phyloP scores from a whole-genome alignment of 2,329 filamentous ascomycete species.

The Cercospora sojina region DNA sequence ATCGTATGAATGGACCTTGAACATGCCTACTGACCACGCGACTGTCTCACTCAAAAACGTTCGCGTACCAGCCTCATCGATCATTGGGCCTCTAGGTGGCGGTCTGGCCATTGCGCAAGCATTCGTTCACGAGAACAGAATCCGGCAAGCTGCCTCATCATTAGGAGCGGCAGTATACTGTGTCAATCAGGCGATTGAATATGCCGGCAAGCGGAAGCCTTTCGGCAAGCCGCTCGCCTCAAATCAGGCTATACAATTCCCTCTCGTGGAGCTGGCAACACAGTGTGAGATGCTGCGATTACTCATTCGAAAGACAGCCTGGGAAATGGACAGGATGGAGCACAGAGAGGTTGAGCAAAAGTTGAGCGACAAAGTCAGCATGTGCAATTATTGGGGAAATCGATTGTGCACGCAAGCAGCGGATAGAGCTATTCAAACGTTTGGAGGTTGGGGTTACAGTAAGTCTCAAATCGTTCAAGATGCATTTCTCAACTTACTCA shows the following conservation, averaged over 20 bases:
- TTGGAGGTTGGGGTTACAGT: conserved; percentile 60
- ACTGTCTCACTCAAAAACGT: conserved; percentile 59
- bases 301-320: conserved; percentile 60
- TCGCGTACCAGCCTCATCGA: conserved; percentile 54
- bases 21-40: conserved; percentile 67
- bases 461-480: not conserved
- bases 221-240: conserved; percentile 58
- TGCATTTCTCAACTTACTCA: too few relatives aligned
- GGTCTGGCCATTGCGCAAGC: conserved; percentile 63
- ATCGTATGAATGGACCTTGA: conserved; percentile 64
- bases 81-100: conserved; percentile 54
- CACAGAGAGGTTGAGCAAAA: conserved; percentile 57
- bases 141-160: conserved; percentile 62
- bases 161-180: conserved; percentile 62
- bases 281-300: conserved; percentile 63
- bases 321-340: conserved; percentile 60
- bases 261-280: conserved; percentile 61
- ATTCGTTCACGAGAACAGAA: conserved; percentile 65
- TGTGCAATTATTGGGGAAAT: conserved; percentile 68
- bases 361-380: conserved; percentile 61
- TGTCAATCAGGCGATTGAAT: conserved; percentile 56
- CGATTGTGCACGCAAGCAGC: conserved; percentile 60
- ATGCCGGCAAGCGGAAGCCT: conserved; percentile 55
- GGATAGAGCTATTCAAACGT: conserved; percentile 62
- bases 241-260: conserved; percentile 65